A percentile compares a stretch with the other conserved stretches of the same genome.
phyloP scores from a whole-genome alignment of 352 stramenopile genomes.

The Phytophthora megakarya region DNA sequence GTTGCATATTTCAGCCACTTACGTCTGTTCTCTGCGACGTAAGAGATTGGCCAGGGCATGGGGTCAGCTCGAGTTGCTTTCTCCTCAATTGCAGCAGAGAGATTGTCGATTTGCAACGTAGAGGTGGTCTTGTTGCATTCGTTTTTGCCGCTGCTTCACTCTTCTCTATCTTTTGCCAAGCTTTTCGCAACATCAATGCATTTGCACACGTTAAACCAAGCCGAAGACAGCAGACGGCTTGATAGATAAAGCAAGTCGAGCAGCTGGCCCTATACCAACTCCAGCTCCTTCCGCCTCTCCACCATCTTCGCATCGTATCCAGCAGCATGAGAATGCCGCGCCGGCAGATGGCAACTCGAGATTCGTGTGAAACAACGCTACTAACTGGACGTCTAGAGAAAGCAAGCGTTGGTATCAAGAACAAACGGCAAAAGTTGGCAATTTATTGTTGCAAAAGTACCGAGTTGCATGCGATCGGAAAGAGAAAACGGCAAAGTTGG shows the following conservation, averaged over 20 bases:
- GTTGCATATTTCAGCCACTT: conserved; percentile 22
- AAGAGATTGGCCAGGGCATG: conserved; percentile 30
- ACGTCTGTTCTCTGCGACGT: conserved; percentile 12
- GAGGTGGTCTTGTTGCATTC: conserved; percentile 1
- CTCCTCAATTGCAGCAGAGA: conserved; percentile 6
- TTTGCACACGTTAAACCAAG: conserved; percentile 13
- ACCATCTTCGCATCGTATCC: conserved; percentile 28
- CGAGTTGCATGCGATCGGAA: no score
- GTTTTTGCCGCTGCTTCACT: not conserved
- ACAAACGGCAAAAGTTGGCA: not conserved
- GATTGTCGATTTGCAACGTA: conserved; percentile 16
- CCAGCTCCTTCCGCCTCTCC: conserved; percentile 23
- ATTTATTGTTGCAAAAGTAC: no score
- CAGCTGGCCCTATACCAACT: conserved; percentile 27
- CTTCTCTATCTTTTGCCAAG: not conserved
- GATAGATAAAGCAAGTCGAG: conserved; percentile 11
- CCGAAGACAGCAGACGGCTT: conserved; percentile 1
- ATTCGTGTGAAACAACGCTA: conserved; percentile 26
- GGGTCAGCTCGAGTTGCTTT: conserved; percentile 6
- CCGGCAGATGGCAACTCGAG: conserved; percentile 7
- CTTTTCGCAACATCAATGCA: not conserved
- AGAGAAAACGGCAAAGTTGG: not conserved
- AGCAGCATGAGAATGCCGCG: conserved; percentile 6
- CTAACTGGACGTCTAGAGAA: conserved; percentile 2
- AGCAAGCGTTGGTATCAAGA: not conserved